Evolutionary conservation across 129 eudicot species (phyloP).

Genomic region (Flaveria bidentis): DNA sequence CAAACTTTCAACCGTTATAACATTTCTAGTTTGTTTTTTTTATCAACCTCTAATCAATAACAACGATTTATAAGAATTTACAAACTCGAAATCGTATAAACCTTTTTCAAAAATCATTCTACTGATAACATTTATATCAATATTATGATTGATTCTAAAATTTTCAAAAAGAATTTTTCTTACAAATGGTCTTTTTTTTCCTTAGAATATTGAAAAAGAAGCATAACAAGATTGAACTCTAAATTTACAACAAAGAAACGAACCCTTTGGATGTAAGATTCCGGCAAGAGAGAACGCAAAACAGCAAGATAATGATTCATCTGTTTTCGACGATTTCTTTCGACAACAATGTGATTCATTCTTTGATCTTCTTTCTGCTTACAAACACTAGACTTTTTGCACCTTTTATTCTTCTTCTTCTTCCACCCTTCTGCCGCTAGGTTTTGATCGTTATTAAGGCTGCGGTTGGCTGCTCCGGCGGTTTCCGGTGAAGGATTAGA

Average conservation of each 20-base stretch:
- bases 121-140: too few relatives aligned
- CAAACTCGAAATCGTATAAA: too few relatives aligned
- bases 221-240: not conserved
- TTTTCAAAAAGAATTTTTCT: too few relatives aligned
- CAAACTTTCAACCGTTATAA: too few relatives aligned
- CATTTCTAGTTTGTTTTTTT: too few relatives aligned
- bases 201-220: not conserved
- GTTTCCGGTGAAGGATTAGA: slow-evolving; percentile 28
- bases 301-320: slow-evolving; percentile 89
- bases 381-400: slow-evolving; percentile 67
- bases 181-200: not conserved
- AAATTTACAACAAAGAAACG: not conserved
- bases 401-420: slow-evolving; percentile 52
- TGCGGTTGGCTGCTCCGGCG: slow-evolving; percentile 25
- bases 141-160: too few relatives aligned
- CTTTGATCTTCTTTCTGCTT: slow-evolving; percentile 87
- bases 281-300: slow-evolving; percentile 93
- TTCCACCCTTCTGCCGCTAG: slow-evolving; percentile 33
- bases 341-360: slow-evolving; percentile 94
- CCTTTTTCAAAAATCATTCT: too few relatives aligned
- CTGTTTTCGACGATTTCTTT: slow-evolving; percentile 87
- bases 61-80: too few relatives aligned
- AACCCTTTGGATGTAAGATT: slow-evolving; percentile 90
- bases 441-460: slow-evolving; percentile 26
- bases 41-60: too few relatives aligned